phyloP scores from a whole-genome alignment of 768 basidiomycete species.

The Russula sp. region DNA sequence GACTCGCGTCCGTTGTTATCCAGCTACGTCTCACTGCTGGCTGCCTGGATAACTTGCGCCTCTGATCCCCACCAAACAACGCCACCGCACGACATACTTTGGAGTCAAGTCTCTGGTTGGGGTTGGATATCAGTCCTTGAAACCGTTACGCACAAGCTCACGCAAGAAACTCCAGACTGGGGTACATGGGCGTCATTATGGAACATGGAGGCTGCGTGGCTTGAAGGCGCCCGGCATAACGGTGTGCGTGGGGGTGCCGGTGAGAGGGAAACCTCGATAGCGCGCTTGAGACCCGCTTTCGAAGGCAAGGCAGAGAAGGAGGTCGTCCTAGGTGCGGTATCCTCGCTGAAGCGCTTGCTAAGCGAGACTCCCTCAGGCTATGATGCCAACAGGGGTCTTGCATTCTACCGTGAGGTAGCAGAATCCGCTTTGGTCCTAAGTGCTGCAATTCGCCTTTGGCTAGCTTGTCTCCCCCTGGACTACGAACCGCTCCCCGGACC shows the following conservation, averaged over 20 bases:
- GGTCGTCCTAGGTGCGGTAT: conserved; percentile 32
- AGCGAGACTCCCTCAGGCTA: conserved; percentile 21
- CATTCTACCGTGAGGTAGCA: conserved; percentile 37
- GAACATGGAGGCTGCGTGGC: conserved; percentile 60
- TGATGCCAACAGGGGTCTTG: conserved; percentile 18
- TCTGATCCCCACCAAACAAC: conserved; percentile 88
- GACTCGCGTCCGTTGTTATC: conserved; percentile 40
- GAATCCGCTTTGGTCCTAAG: conserved; percentile 42
- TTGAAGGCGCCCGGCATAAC: conserved; percentile 77
- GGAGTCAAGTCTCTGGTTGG: conserved; percentile 84
- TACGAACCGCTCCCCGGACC: conserved; percentile 45
- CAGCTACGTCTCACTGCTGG: conserved; percentile 59
- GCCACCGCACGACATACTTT: conserved; percentile 81
- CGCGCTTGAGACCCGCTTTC: conserved; percentile 43
- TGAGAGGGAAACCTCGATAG: conserved; percentile 49
- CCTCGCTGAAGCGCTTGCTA: conserved; percentile 29
- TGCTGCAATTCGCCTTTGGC: conserved; percentile 58
- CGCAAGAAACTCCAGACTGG: conserved; percentile 32
- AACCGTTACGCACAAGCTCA: conserved; percentile 40
- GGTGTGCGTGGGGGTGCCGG: conserved; percentile 59
- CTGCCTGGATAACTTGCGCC: conserved; percentile 77
- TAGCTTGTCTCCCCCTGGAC: conserved; percentile 54
- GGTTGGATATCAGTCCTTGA: conserved; percentile 64
- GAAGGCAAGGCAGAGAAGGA: conserved; percentile 35
- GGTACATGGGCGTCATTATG: conserved; percentile 44